phyloP scores from a whole-genome alignment of 2,329 filamentous ascomycete genomes.

The Aspergillus fumigatus region DNA sequence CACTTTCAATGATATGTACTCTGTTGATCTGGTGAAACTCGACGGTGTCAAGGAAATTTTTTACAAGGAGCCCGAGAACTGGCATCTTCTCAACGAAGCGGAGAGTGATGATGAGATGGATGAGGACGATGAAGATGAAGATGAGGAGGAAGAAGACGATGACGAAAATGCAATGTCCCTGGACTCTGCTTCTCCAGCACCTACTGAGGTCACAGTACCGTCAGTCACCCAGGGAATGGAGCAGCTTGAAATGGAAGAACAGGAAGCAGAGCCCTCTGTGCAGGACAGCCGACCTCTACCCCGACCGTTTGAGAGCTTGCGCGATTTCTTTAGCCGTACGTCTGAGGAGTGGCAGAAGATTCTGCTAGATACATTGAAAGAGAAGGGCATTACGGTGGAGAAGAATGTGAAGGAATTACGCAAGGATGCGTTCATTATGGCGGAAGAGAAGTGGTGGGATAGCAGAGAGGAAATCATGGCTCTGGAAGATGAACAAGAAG shows the following conservation, averaged over 20 bases:
- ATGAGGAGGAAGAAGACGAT: conserved; percentile 41
- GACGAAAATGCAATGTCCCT: conserved; percentile 44
- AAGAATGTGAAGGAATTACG: conserved; percentile 86
- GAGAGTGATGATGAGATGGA: conserved; percentile 56
- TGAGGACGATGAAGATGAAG: conserved; percentile 41
- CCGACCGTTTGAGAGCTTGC: conserved; percentile 80
- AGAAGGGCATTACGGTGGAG: conserved; percentile 53
- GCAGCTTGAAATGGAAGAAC: conserved; percentile 36
- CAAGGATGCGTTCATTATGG: conserved; percentile 80
- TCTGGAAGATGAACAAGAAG: conserved; percentile 93
- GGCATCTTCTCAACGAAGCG: conserved; percentile 61
- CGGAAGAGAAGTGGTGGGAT: conserved; percentile 99
- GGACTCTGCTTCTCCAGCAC: conserved; percentile 32
- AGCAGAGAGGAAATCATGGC: conserved; percentile 87
- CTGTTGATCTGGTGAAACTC: conserved; percentile 88
- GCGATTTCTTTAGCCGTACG: conserved; percentile 88
- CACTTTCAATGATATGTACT: conserved; percentile 92
- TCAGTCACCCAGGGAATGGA: conserved; percentile 35
- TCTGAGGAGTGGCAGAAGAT: conserved; percentile 87
- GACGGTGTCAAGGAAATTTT: conserved; percentile 93
- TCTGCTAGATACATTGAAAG: conserved; percentile 69
- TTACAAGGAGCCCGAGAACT: conserved; percentile 77
- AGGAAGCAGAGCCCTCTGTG: conserved; percentile 43
- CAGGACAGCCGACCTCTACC: conserved; percentile 72
- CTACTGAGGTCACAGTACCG: conserved; percentile 34